phyloP scores from a whole-genome alignment of 352 stramenopile species.

The Globisporangium nagaii region DNA sequence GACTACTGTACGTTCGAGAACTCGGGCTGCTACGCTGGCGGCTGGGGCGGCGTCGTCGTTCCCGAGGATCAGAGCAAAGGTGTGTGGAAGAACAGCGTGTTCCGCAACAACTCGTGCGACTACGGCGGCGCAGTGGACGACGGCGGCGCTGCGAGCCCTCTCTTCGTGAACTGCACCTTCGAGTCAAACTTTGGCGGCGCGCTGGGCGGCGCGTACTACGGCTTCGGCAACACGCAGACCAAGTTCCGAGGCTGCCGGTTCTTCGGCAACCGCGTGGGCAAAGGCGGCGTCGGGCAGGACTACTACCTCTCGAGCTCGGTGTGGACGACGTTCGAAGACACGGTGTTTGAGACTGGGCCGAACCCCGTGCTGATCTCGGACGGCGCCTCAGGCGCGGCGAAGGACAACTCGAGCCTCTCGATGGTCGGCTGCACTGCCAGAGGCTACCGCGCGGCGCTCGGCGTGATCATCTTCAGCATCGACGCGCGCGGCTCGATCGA shows the following conservation, averaged over 20 bases:
- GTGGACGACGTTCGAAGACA: slow-evolving; percentile 9
- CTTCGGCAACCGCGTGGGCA: slow-evolving; percentile 13
- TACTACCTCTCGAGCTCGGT: slow-evolving; percentile 21
- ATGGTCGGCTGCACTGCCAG: neutral
- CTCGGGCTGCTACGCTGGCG: slow-evolving; percentile 12
- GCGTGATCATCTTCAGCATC: slow-evolving; percentile 4
- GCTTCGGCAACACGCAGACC: slow-evolving; percentile 13
- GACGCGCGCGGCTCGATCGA: slow-evolving; percentile 7
- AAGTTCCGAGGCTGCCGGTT: slow-evolving; percentile 15
- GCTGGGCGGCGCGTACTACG: slow-evolving; percentile 17
- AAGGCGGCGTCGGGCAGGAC: slow-evolving; percentile 17
- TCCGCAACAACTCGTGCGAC: slow-evolving; percentile 19
- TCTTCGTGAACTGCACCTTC: slow-evolving; percentile 17
- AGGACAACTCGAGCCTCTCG: slow-evolving; percentile 11
- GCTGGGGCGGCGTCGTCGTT: slow-evolving; percentile 12
- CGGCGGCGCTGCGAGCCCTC: slow-evolving; percentile 6
- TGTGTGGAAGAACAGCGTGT: slow-evolving; percentile 13
- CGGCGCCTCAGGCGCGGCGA: slow-evolving; percentile 5
- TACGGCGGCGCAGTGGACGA: slow-evolving; percentile 21
- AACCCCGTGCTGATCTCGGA: slow-evolving; percentile 11
- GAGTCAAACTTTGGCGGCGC: slow-evolving; percentile 11
- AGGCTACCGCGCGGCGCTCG: slow-evolving; percentile 4
- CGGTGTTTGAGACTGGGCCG: slow-evolving; percentile 11
- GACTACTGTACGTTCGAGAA: slow-evolving; percentile 18
- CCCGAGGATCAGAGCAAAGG: slow-evolving; percentile 11